phyloP scores from a whole-genome alignment of 352 stramenopile species.

The Phytophthora litchii region DNA sequence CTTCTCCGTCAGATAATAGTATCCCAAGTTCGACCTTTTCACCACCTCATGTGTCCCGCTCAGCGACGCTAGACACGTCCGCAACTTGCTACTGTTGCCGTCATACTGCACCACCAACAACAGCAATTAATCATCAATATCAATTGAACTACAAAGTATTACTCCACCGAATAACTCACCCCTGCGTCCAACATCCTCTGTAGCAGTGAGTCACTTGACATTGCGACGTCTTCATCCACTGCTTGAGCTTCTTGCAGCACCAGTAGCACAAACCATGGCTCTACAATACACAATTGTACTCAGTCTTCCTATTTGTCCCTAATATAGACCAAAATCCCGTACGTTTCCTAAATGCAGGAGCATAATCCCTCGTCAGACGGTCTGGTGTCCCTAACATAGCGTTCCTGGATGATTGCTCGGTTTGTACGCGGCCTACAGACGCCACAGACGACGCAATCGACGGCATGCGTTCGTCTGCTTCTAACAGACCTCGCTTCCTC shows the following conservation, averaged over 20 bases:
- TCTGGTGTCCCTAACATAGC: slow-evolving; percentile 4
- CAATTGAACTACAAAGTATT: neutral
- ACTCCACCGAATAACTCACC: slow-evolving; percentile 29
- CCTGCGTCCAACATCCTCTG: slow-evolving; percentile 52
- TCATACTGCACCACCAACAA: slow-evolving; percentile 50
- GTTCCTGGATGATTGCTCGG: slow-evolving; percentile 10
- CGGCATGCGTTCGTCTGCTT: neutral
- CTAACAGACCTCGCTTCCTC: slow-evolving; percentile 41
- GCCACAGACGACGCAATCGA: neutral
- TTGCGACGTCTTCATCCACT: slow-evolving; percentile 33
- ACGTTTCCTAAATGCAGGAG: slow-evolving; percentile 70
- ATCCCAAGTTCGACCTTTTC: slow-evolving; percentile 41
- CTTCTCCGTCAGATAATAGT: slow-evolving; percentile 63
- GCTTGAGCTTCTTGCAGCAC: slow-evolving; percentile 51
- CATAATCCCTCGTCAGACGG: slow-evolving; percentile 40
- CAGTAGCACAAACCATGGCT: slow-evolving; percentile 80
- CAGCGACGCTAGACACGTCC: slow-evolving; percentile 60
- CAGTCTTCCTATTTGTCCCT: neutral
- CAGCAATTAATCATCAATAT: neutral
- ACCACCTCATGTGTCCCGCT: slow-evolving; percentile 68
- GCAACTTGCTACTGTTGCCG: slow-evolving; percentile 52
- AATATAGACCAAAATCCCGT: slow-evolving; percentile 12
- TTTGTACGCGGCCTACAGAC: slow-evolving; percentile 5
- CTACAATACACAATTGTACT: slow-evolving; percentile 28
- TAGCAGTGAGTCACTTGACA: slow-evolving; percentile 53